Evolutionary conservation across 305 asterid genomes (phyloP).

Genomic region (Fraxinus dipetala): DNA sequence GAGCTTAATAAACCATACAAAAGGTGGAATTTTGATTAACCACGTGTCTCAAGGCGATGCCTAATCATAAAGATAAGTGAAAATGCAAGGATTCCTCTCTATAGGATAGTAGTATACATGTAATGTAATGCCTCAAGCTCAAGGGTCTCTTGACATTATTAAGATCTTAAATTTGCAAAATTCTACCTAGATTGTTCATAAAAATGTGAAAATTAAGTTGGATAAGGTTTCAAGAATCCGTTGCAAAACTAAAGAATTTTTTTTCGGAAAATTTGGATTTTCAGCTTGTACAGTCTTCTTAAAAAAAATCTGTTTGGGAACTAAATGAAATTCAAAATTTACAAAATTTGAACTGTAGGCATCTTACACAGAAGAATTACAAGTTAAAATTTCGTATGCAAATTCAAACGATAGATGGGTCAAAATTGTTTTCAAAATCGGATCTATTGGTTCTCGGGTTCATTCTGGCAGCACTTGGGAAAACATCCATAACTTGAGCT

Average conservation of each 20-base stretch:
- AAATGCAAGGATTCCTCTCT: not conserved
- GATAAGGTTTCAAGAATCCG: too few relatives aligned
- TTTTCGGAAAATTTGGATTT: too few relatives aligned
- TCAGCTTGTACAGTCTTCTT: not conserved
- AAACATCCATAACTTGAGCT: not conserved
- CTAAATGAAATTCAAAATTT: not conserved
- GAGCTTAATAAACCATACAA: not conserved
- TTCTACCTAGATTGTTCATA: too few relatives aligned
- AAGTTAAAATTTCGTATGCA: not conserved
- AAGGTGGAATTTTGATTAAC: not conserved
- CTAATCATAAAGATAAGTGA: not conserved
- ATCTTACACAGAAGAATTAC: too few relatives aligned
- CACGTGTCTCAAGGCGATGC: not conserved
- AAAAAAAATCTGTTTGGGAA: not conserved
- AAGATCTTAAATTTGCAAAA: too few relatives aligned
- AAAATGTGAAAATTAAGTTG: too few relatives aligned
- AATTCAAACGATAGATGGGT: not conserved
- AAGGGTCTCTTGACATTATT: too few relatives aligned
- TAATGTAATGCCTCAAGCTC: too few relatives aligned
- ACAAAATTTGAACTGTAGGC: not conserved
- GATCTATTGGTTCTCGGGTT: not conserved
- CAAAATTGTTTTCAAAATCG: not conserved
- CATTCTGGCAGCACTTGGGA: not conserved
- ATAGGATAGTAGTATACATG: not conserved
- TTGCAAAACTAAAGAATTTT: too few relatives aligned